These are phyloP conservation scores for Yamadazyma conglobata DNA, from an alignment of 1,139 yeast genomes.

Conservation along the genomic window DNA sequence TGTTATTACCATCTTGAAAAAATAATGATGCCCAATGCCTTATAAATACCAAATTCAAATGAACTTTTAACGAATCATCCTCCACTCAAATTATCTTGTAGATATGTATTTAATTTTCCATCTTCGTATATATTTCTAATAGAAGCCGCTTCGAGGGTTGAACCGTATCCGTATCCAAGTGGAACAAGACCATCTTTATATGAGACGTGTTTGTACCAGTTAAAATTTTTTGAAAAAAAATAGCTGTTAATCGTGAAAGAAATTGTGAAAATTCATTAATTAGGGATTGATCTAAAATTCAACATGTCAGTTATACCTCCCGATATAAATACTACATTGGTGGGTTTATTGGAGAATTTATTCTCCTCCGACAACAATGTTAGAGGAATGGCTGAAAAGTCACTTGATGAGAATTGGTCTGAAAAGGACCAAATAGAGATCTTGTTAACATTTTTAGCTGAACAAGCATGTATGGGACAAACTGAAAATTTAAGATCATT, in stretches of 20 bases:
- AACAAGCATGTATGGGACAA: conserved; percentile 65
- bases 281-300: neutral
- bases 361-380: conserved; percentile 72
- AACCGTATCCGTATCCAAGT: too few relatives aligned
- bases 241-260: conserved; percentile 4
- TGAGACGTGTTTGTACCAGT: conserved; percentile 5
- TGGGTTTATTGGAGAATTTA: conserved; percentile 61
- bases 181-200: too few relatives aligned
- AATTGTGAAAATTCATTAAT: conserved; percentile 1
- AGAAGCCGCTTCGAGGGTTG: too few relatives aligned
- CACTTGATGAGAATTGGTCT: conserved; percentile 75
- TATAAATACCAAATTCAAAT: too few relatives aligned
- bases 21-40: too few relatives aligned
- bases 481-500: conserved; percentile 58
- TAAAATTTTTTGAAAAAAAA: conserved; percentile 7
- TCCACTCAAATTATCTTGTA: too few relatives aligned
- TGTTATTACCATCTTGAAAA: conserved; percentile 91
- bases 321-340: conserved; percentile 55
- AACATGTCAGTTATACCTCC: conserved; percentile 59
- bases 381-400: conserved; percentile 76
- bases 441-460: conserved; percentile 75
- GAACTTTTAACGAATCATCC: too few relatives aligned
- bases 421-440: conserved; percentile 59
- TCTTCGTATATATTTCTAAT: too few relatives aligned
- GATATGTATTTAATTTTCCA: too few relatives aligned